Evolutionary conservation across 208 protist species (phyloP).

Genomic region (Wallacemonas sp.): DNA sequence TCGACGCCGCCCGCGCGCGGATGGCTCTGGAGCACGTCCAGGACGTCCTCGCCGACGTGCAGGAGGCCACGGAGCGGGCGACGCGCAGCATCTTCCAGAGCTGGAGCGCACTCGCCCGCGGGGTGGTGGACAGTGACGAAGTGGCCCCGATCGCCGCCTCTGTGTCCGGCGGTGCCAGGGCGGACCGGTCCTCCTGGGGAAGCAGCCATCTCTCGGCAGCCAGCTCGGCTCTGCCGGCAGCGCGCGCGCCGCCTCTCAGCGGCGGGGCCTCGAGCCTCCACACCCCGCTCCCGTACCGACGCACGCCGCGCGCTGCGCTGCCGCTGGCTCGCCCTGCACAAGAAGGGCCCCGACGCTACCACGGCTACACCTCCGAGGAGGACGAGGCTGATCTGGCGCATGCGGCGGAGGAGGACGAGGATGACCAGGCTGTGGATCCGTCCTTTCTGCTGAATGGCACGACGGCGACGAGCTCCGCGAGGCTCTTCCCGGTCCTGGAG

Average conservation of each 20-base stretch:
- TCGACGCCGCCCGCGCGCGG: constrained; percentile 50
- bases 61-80: constrained; percentile 40
- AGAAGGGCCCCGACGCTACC: no score
- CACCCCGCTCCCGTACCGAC: constrained; percentile 13
- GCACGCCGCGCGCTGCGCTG: background rate
- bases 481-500: constrained; percentile 17
- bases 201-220: background rate
- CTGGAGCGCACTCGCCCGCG: background rate
- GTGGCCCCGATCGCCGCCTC: constrained; percentile 10
- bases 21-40: constrained; percentile 40
- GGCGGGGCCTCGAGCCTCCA: constrained; percentile 8
- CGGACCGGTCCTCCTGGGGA: background rate
- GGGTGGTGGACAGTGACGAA: background rate
- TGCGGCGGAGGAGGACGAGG: no score
- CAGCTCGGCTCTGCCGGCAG: background rate
- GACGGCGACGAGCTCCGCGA: background rate
- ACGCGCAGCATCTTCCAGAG: constrained; percentile 48
- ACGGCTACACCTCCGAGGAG: no score
- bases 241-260: background rate
- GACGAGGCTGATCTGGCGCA: no score
- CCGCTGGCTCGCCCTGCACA: no score
- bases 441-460: background rate
- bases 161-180: background rate
- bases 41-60: constrained; percentile 43
- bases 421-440: background rate